Percentiles rank a stretch among this genome's conserved stretches.
phyloP scores from a whole-genome alignment of 2,329 filamentous ascomycete species.

The Colletotrichum agaves region DNA sequence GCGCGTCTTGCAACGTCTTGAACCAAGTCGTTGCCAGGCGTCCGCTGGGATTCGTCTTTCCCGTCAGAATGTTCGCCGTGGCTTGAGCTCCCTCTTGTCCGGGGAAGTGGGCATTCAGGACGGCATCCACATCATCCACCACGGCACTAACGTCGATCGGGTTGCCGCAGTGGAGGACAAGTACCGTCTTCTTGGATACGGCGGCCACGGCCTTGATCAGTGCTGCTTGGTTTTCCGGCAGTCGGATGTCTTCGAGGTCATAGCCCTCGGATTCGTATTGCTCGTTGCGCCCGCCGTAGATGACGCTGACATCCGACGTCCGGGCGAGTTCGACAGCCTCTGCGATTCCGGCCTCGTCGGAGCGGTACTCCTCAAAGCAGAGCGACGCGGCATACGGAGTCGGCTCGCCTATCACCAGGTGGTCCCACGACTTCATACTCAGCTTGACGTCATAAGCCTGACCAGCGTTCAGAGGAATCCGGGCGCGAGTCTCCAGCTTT shows the following conservation, averaged over 20 bases:
- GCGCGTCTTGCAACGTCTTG: slow-evolving; percentile 30
- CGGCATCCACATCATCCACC: slow-evolving; percentile 30
- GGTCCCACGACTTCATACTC: slow-evolving; percentile 27
- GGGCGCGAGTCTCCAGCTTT: slow-evolving; percentile 35
- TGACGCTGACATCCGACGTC: slow-evolving; percentile 28
- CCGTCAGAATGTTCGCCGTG: slow-evolving; percentile 31
- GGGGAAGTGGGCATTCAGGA: slow-evolving; percentile 34
- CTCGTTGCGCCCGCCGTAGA: slow-evolving; percentile 36
- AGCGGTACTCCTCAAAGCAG: slow-evolving; percentile 31
- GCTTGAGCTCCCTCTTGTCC: slow-evolving; percentile 36
- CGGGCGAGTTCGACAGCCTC: slow-evolving; percentile 24
- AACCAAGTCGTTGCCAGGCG: slow-evolving; percentile 36
- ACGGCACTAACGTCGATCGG: slow-evolving; percentile 34
- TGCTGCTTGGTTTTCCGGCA: slow-evolving; percentile 31
- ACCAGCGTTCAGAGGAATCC: slow-evolving; percentile 27
- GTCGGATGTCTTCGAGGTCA: slow-evolving; percentile 33
- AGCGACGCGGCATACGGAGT: slow-evolving; percentile 32
- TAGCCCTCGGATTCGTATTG: slow-evolving; percentile 38
- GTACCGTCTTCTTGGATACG: slow-evolving; percentile 15
- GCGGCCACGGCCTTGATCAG: slow-evolving; percentile 36
- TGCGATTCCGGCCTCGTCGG: slow-evolving; percentile 26
- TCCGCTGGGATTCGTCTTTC: slow-evolving; percentile 33
- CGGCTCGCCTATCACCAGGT: slow-evolving; percentile 26
- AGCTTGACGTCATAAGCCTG: slow-evolving; percentile 33
- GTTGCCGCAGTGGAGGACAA: slow-evolving; percentile 31